Evolutionary conservation across 169 alveolate genomes (phyloP).

Genomic region (Eimeria necatrix): DNA sequence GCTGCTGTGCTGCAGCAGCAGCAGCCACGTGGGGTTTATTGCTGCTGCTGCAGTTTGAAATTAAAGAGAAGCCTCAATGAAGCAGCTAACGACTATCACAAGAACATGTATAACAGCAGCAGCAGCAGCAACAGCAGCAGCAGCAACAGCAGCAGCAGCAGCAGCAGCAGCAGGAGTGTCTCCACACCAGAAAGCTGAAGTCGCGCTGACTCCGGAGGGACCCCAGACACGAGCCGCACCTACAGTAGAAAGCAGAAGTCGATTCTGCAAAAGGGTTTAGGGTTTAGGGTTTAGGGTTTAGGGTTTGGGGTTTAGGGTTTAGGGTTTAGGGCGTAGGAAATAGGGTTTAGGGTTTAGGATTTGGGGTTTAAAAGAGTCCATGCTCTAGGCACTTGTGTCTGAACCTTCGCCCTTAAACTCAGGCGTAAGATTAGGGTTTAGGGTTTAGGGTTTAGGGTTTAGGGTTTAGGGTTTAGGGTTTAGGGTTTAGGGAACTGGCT

Average conservation of each 20-base stretch:
- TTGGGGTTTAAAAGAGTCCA: too few relatives aligned
- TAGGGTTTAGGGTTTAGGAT: too few relatives aligned
- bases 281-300: too few relatives aligned
- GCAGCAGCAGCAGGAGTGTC: conserved; percentile 5
- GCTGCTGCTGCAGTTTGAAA: neutral
- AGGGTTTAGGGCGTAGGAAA: too few relatives aligned
- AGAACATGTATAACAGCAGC: neutral
- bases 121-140: neutral
- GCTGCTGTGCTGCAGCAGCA: conserved; percentile 24
- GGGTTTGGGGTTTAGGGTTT: too few relatives aligned
- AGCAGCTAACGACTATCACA: neutral
- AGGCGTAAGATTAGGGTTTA: too few relatives aligned
- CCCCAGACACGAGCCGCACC: neutral
- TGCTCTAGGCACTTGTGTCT: too few relatives aligned
- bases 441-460: too few relatives aligned
- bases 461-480: neutral
- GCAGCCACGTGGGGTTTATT: neutral
- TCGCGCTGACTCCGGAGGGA: too few relatives aligned
- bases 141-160: conserved; percentile 9
- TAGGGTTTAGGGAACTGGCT: neutral
- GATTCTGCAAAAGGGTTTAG: too few relatives aligned
- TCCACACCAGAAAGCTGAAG: neutral
- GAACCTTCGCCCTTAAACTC: too few relatives aligned
- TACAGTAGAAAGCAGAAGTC: neutral
- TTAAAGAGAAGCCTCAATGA: neutral